A percentile compares a stretch with the other conserved stretches of the same genome.
Conservation (phyloP, 371 early-diverging fungal genomes). For the Circinella minor region DNA sequence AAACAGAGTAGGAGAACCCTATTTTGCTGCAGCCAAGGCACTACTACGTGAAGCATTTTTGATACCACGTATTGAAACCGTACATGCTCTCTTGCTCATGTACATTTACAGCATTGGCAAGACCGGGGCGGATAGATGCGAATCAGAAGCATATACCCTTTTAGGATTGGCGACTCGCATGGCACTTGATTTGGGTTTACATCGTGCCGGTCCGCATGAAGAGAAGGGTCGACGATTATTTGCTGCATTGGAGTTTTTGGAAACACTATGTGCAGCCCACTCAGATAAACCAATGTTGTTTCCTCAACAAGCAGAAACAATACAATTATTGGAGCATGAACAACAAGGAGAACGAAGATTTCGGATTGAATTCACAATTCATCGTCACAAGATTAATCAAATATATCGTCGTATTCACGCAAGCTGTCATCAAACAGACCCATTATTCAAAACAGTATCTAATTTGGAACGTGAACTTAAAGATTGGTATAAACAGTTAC, state of each 20-base stretch:
- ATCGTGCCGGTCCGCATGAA: slow-evolving; percentile 24
- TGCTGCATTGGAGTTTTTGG: slow-evolving; percentile 46
- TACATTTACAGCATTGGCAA: slow-evolving; percentile 56
- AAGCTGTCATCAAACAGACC: slow-evolving; percentile 36
- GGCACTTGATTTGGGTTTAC: slow-evolving; percentile 45
- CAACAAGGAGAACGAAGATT: slow-evolving; percentile 31
- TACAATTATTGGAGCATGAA: slow-evolving; percentile 25
- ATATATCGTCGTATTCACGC: slow-evolving; percentile 47
- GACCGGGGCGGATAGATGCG: slow-evolving; percentile 29
- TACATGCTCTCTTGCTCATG: slow-evolving; percentile 50
- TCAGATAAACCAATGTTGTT: slow-evolving; percentile 49
- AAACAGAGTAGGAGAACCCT: slow-evolving; percentile 45
- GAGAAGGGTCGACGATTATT: slow-evolving; percentile 44
- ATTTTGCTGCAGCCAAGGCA: slow-evolving; percentile 39
- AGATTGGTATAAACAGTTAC: slow-evolving; percentile 40
- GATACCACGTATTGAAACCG: slow-evolving; percentile 39
- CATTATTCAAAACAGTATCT: slow-evolving; percentile 41
- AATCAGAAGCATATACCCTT: slow-evolving; percentile 53
- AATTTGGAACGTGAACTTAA: slow-evolving; percentile 46
- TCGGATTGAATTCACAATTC: slow-evolving; percentile 45
- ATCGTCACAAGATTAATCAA: slow-evolving; percentile 43
- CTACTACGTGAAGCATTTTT: slow-evolving; percentile 41
- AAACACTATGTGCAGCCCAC: slow-evolving; percentile 43
- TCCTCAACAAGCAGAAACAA: slow-evolving; percentile 35
- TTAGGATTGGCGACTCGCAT: slow-evolving; percentile 54